Base-by-base conservation (phyloP, 371 early-diverging fungal genomes). In the Cokeromyces recurvatus region DNA sequence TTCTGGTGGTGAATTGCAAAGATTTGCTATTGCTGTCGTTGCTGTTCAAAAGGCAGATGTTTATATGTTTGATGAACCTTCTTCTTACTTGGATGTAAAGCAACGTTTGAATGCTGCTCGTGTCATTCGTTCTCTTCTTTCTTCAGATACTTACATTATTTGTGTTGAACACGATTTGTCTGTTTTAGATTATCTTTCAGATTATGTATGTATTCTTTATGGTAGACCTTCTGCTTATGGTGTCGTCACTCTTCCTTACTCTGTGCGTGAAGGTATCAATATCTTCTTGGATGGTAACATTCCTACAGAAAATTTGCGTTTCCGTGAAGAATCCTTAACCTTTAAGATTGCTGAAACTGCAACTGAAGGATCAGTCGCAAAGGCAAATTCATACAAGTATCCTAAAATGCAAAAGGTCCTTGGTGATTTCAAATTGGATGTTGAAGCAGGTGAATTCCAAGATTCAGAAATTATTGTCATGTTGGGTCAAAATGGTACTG, bases 41-140 rank as follows among this genome's bases (percentile, higher is more conserved):
- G 82, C 84, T 49, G 84, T 97, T 49, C 91, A 94, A 68, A 59
- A 84, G 22, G 95, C 95, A 22, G 92, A 98, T 71, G 90, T 99
- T 37, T 99, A 96, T 76, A 98, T 99, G 94, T 98, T 98, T 73
- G 99, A 99, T 70, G 99, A 99, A 75, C 99, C 99, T 44, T 96
- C 99, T 22, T 91, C 91, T 43, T 99, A 97, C 67, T 78, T 99
- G 58, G 99, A 99, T 80, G 99, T 99, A 39, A 98, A 97, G 86
- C 99, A 99, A 79, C 90, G 99, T 77, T 74, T 99, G 64, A 94
- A 94, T 50, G 99, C 97, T 53, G 98, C 99, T 43, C 81, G 81
- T 38, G 92, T 93, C 36, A 98, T 99, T 63, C 91, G 99, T 46
- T 81, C 86, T 27, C 72, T 99, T 50, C 76, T 95, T 34, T 53